Evolutionary conservation across 257 asterid genomes (phyloP).

Genomic region (Solanum bulbocastanum): DNA sequence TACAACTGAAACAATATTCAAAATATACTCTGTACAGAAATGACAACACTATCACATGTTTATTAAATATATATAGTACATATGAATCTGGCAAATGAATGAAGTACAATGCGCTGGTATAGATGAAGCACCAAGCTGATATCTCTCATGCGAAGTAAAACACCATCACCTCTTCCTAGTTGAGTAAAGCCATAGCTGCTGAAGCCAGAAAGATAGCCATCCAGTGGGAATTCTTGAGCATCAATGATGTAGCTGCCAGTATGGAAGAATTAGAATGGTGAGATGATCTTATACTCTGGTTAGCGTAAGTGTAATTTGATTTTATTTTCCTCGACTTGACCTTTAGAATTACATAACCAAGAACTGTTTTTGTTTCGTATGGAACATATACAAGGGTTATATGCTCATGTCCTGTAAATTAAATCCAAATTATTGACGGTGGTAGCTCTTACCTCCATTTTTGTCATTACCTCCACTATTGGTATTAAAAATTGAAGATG

Average conservation of each 20-base stretch:
- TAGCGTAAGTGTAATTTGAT: not conserved
- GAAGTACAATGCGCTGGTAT: not conserved
- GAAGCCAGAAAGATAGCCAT: conserved; percentile 24
- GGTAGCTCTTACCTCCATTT: not conserved
- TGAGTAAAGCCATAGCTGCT: conserved; percentile 12
- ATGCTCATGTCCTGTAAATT: not conserved
- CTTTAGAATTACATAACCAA: not conserved
- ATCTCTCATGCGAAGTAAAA: not conserved
- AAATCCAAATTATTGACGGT: not conserved
- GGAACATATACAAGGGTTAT: not conserved
- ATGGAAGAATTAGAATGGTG: not conserved
- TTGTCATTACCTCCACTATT: not conserved
- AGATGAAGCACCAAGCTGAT: not conserved
- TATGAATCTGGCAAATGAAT: not conserved
- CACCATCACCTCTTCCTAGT: conserved; percentile 1
- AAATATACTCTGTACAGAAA: not conserved
- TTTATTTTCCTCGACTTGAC: not conserved
- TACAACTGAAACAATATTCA: not conserved
- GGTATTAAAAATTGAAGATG: conserved; percentile 1
- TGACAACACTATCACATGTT: not conserved
- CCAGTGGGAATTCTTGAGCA: conserved; percentile 36
- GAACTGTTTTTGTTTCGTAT: not conserved
- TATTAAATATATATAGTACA: not conserved
- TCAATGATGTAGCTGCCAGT: conserved; percentile 30
- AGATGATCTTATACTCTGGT: not conserved